Percentiles rank a stretch among this genome's conserved stretches.
Conservation (phyloP, 2,329 filamentous ascomycete genomes). For the Clonostachys rosea region DNA sequence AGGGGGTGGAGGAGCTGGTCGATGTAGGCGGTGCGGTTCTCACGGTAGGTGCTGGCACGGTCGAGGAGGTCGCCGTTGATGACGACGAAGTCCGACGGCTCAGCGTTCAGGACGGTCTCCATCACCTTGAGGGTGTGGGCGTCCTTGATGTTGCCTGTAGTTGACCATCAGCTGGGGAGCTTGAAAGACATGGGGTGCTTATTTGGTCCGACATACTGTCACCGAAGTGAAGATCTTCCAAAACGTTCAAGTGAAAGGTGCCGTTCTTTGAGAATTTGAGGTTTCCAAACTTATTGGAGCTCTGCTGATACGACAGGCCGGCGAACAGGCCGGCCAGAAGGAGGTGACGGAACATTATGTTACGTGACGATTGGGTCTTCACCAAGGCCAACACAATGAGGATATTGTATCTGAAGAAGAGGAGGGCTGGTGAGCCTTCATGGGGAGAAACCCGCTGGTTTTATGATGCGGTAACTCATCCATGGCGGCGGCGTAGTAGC, state of each 20-base stretch:
- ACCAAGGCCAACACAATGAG: too few relatives aligned
- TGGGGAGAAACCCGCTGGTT: too few relatives aligned
- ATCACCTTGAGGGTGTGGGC: conserved; percentile 52
- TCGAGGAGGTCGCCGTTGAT: conserved; percentile 70
- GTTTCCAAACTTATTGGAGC: neutral
- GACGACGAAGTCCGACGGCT: conserved; percentile 56
- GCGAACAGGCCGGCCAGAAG: too few relatives aligned
- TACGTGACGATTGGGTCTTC: too few relatives aligned
- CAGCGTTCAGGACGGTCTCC: conserved; percentile 49
- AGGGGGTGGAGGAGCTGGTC: conserved; percentile 56
- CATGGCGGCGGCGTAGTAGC: too few relatives aligned
- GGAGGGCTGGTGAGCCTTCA: too few relatives aligned
- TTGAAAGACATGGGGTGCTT: neutral
- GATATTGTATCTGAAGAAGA: too few relatives aligned
- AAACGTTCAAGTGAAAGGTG: conserved; percentile 52
- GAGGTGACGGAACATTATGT: too few relatives aligned
- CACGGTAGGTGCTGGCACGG: conserved; percentile 54
- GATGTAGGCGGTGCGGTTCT: conserved; percentile 52
- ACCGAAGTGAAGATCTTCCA: conserved; percentile 68
- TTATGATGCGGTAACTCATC: too few relatives aligned
- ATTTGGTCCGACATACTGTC: conserved; percentile 42
- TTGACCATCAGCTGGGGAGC: conserved; percentile 37
- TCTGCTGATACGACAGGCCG: too few relatives aligned
- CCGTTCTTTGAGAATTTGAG: conserved; percentile 33
- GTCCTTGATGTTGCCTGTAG: conserved; percentile 56